Evolutionary conservation across 768 basidiomycete species (phyloP).

Genomic region (Termitomyces titanicus): DNA sequence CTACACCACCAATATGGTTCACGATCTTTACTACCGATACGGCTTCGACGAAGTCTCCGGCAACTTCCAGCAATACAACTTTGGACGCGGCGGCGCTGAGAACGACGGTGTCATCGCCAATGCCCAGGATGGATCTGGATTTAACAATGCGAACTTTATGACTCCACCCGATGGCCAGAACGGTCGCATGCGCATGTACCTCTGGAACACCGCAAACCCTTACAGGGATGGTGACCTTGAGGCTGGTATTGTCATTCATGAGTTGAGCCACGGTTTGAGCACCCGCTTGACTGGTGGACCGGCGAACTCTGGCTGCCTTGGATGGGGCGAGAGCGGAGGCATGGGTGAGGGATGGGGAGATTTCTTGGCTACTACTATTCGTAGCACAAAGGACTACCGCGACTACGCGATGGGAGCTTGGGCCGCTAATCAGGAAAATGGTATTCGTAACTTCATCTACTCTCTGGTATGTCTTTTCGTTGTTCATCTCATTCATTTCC

Average conservation of each 20-base stretch:
- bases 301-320: conserved; percentile 87
- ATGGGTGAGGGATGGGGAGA: conserved; percentile 99
- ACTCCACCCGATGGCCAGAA: conserved; percentile 82
- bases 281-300: conserved; percentile 96
- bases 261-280: conserved; percentile 83
- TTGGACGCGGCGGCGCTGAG: conserved; percentile 83
- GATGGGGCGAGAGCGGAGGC: conserved; percentile 93
- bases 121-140: conserved; percentile 93
- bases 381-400: conserved; percentile 68
- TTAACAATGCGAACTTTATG: conserved; percentile 92
- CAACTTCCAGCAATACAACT: conserved; percentile 99
- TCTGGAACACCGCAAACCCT: conserved; percentile 89
- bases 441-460: conserved; percentile 89
- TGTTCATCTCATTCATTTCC: neutral
- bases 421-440: conserved; percentile 75
- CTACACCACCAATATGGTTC: conserved; percentile 79
- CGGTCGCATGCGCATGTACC: conserved; percentile 93
- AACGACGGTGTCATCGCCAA: conserved; percentile 91
- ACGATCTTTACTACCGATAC: conserved; percentile 83
- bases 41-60: conserved; percentile 91
- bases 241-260: conserved; percentile 95
- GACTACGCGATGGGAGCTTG: conserved; percentile 94
- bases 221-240: conserved; percentile 96
- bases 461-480: conserved; percentile 53
- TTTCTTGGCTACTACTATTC: conserved; percentile 84